Conservation (phyloP, 164 flowering plant species). For the grape (Vitis vinifera) region ASM3070453v1 NC_081818.1:6030501-6031000, state of each 20-base stretch:
- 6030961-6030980: too few species aligned
- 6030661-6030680: conserved; percentile 26
- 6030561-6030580: conserved; percentile 45
- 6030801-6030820: conserved; percentile 54
- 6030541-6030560: conserved; percentile 26
- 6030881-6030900: conserved; percentile 28
- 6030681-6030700: conserved; percentile 43
- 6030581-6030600: conserved; percentile 33
- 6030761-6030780: conserved; percentile 29
- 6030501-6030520: conserved; percentile 21
- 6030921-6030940: too few species aligned
- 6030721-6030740: conserved; percentile 31
- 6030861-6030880: conserved; percentile 30
- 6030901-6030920: conserved; percentile 1
- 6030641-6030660: conserved; percentile 31
- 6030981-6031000: too few species aligned
- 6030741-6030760: conserved; percentile 33
- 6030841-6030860: conserved; percentile 32
- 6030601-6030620: conserved; percentile 32
- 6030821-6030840: conserved; percentile 36
- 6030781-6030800: conserved; percentile 42
- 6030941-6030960: too few species aligned
- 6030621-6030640: conserved; percentile 20
- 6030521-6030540: conserved; percentile 24
- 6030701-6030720: conserved; percentile 30